Evolutionary conservation across 2,329 filamentous ascomycete genomes (phyloP), one percentile per base, ranked within the genome.

Genomic region (Sporothrix variecibatus): DNA sequence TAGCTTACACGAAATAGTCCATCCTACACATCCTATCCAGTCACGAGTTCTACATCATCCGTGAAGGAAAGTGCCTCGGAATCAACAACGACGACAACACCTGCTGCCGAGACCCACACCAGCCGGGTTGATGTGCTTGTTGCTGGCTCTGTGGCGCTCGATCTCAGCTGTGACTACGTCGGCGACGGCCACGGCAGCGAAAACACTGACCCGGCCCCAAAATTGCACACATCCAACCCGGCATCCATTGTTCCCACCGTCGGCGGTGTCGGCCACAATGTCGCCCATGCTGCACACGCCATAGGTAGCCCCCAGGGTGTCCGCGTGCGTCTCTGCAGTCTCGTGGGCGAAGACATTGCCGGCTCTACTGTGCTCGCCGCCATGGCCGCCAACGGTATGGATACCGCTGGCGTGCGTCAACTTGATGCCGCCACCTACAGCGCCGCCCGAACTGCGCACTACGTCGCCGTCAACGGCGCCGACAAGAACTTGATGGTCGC

Each of bases 181-280:
- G 81, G 80, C 67, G 78, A 74, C 17, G 58, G 56, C 17, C 53
- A 20, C 3, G 70, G 70, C 3, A 64, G 31, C n/a, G 51, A 77
- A 46, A 78, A 76, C 74, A 76, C 80, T 58, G 77, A 79, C 38
- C 76, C 79, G 8, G 81, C 82, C 4, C 87, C 90, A 6, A 84
- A 87, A 70, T 85, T 91, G 51, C 89, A 95, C 75, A 97, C 94
- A 0, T 98, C 95, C 0, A 98, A 98, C 79, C 93, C 93, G 68
- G 90, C 94, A 8, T 85, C 86, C 17, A 97, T 98, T 77, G 90
- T 85, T 49, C 94, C 97, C 80, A 93, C 92, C 0, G 88, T 98
- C 8, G 96, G 96, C 15, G 96, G 96, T 7, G 96, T 98, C 8
- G 96, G 94, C 7, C 92, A 94, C 79, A 98, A 98, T 79, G 94